Base-by-base conservation (phyloP, 106 monocot species). In the Cymbidium sinense region DNA sequence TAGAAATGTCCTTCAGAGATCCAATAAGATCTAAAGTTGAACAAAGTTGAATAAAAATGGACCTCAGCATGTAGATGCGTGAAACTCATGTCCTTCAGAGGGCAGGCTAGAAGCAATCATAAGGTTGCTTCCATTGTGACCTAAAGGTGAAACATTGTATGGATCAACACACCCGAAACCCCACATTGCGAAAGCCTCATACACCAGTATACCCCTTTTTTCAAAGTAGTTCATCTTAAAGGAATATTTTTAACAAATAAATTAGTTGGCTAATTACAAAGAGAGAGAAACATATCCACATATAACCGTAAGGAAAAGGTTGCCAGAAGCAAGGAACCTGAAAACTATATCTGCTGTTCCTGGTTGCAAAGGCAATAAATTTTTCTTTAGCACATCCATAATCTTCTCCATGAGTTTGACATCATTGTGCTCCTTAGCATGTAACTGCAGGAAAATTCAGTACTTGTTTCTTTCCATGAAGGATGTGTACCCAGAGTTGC, bases 281-380 rank as follows among this genome's bases (percentile, higher is more conserved):
- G 2, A 39, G 15, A 74, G 44, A 28, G 19, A 74, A 43, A 74
- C 41, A 36, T 44, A 43, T 44, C 35, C 27, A 19, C 39, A 44
- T 36, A 75, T 34, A 12, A 3, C 21, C 78, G 18, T 75, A 23
- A 61, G 65, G 50, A 54, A 23, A 69, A 37, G 39, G 77, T 25
- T 28, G 23, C 34, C 0, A 30, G 69, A 52, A 23, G 29, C 20
- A 47, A 70, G 69, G 54, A 77, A 99, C 98, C 98, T 92, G 80
- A 94, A 99, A 36, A 99, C 82, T 81, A 99, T 84, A 81, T 99
- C 98, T 70, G 92, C 98, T 7, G 98, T 99, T 70, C 98, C 92
- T 8, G 98, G 88, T 86, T 94, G 98, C 58, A 94, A 74, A 44
- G 88, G 92, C 70, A 99, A 78, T 5, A 83, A 81, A 50, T 94